A percentile compares a stretch with the other conserved stretches of the same genome.
Evolutionary conservation across 768 basidiomycete species (phyloP).

Genomic region (Inosperma sp.): DNA sequence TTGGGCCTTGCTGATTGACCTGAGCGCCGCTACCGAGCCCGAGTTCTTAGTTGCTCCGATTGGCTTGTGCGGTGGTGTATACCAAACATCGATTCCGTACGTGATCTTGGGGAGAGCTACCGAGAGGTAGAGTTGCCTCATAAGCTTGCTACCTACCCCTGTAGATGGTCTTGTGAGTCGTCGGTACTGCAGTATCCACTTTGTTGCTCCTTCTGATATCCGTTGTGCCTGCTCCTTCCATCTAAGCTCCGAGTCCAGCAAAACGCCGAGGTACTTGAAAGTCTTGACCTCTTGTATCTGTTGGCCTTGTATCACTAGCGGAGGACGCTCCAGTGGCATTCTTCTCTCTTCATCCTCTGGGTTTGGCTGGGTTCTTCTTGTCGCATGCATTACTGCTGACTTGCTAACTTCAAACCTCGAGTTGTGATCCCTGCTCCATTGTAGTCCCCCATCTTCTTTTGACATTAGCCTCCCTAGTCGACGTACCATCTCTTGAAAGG

Average conservation of each 20-base stretch:
- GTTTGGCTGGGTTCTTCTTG: not conserved
- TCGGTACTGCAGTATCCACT: slow-evolving; percentile 9
- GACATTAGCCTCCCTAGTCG: slow-evolving; percentile 28
- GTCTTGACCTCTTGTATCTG: slow-evolving; percentile 7
- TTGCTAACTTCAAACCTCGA: slow-evolving; percentile 31
- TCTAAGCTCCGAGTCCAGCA: slow-evolving; percentile 19
- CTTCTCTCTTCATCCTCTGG: not conserved
- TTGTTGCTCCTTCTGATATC: slow-evolving; percentile 5
- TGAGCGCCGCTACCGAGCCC: not conserved
- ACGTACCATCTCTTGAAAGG: slow-evolving; percentile 20
- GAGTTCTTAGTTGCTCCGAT: not conserved
- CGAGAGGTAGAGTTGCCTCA: slow-evolving; percentile 12
- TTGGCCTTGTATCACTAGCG: slow-evolving; percentile 8
- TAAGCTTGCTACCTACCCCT: slow-evolving; percentile 3
- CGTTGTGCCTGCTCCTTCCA: slow-evolving; percentile 12
- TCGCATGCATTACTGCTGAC: slow-evolving; percentile 22
- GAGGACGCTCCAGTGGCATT: not conserved
- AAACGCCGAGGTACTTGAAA: slow-evolving; percentile 27
- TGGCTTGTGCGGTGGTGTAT: not conserved
- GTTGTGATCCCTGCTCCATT: slow-evolving; percentile 27
- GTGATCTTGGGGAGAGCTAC: too few relatives aligned
- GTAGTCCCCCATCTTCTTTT: slow-evolving; percentile 16
- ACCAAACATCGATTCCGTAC: slow-evolving; percentile 7
- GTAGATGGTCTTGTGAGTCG: too few relatives aligned
- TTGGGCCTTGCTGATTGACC: not conserved